Conservation (phyloP, 345 rosid genomes). For the Cochlearia excelsa region DNA sequence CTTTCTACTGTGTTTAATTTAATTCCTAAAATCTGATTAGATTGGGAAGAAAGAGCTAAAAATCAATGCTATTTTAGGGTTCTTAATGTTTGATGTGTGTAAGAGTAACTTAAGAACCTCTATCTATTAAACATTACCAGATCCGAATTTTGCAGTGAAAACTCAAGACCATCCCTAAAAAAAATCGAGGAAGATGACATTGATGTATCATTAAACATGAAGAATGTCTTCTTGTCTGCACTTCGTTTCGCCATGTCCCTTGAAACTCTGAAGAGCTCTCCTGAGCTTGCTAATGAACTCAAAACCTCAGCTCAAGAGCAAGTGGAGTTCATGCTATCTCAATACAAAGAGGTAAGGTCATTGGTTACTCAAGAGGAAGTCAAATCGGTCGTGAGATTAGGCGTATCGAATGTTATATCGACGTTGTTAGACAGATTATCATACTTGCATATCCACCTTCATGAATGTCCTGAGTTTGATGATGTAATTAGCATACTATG, state of each 20-base stretch:
- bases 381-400: conserved; percentile 51
- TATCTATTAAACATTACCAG: background rate
- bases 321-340: conserved; percentile 80
- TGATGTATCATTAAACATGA: conserved; percentile 40
- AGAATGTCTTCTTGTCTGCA: conserved; percentile 69
- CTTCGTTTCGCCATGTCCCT: conserved; percentile 68
- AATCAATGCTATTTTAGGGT: conserved; percentile 6
- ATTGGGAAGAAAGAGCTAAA: conserved; percentile 7
- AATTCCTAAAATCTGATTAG: background rate
- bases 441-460: conserved; percentile 42
- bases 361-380: conserved; percentile 67
- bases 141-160: conserved; percentile 17
- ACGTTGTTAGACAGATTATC: conserved; percentile 52
- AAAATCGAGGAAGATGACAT: conserved; percentile 56
- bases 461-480: conserved; percentile 38
- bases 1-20: background rate
- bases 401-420: conserved; percentile 53
- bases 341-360: conserved; percentile 55
- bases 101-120: background rate
- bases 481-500: conserved; percentile 40
- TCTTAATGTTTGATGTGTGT: conserved; percentile 8
- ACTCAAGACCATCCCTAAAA: conserved; percentile 34
- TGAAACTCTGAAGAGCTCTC: conserved; percentile 41
- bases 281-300: conserved; percentile 63
- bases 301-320: conserved; percentile 86